Base-by-base conservation (phyloP, 768 basidiomycete species). In the Hemileccinum rubropunctum region DNA sequence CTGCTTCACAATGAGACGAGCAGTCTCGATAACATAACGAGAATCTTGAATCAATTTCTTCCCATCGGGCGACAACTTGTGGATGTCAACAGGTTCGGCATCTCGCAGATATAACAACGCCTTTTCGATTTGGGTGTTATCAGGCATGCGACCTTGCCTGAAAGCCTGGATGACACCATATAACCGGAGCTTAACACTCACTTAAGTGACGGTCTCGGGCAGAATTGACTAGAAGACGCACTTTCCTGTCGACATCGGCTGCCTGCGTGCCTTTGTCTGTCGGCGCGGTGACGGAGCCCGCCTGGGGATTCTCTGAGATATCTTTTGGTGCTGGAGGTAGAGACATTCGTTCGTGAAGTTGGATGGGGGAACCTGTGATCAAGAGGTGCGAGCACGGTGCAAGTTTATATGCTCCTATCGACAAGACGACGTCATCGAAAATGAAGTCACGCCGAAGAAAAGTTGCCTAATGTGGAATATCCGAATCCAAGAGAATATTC, bases 121-220 rank as follows among this genome's bases (percentile, higher is more conserved):
- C 17, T 75, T 59, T 70, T 91, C 84, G 58, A 95, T 86, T 68
- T 97, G 93, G 11, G 66, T 59, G 71, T 94, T 94, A 48, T 86
- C 76, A 8, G 91, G 93, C 63, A 89, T 73, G 49, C 84, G 83
- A 20, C 88, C 90, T 44, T 83, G 75, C 41, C 88, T 79, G 63
- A 97, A 82, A 0, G 92, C 93, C 57, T 87, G 74, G 52, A 97
- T 76, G 47, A 88, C 81, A 57, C 86, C 90, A 62, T 86, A 95
- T 38, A 95, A 71, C 45, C 81, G 81, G 47, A 95, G 76, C 81
- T 47, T 50, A 3, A 42, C 4, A 14, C 2, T 10, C 17, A 28
- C 15, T 20, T 52, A 9, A 50, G 30, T 30, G 30, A 43, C 17
- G 47, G 14, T 9, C 14, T 41, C 18, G 2, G 1, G 34, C 15